Base-by-base conservation (phyloP, 2,329 filamentous ascomycete genomes). In the Colletotrichum sp. region DNA sequence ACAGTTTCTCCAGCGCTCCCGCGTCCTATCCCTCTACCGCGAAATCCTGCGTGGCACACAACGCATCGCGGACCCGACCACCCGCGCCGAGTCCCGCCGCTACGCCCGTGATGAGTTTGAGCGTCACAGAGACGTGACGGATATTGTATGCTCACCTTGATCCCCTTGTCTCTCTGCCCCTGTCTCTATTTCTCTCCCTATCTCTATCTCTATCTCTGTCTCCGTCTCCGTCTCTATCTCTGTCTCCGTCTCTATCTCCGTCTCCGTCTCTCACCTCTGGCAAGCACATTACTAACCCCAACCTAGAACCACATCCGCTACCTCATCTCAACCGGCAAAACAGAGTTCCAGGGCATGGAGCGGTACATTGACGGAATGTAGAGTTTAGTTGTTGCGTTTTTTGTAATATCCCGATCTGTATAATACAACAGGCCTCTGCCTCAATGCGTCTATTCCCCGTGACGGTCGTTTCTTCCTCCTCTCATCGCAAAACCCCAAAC, bases 341-440 rank as follows among this genome's bases (percentile, higher is more conserved):
- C 91, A 30, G 89, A 93, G 81, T 93, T 92, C 91, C 90, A 93
- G 79, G 87, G 83, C 69, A 92, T 93, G 89, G 90, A 89, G 83
- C 85, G 89, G 78, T 90, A 90, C 84, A 89, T 91, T 81, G 84
- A 85, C 75, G 87, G 88, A 57, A 80, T 89, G 81, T 90, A 78
- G 72, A 59, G 69, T 70, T 44, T 55, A 10, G 28, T 75, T 36
- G 36, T 34, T 28, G 16, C 1, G 8, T 7, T 15, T 15, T n/a
- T 21, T 34, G 39, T 8, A 44, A n/a, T 65, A 34, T 76, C n/a
- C 24, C 21, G 55, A 59, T 16, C 30, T 70, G 64, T 77, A 76
- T 71, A 68, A 68, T 71, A 66, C 60, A 75, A 30, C 26, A 62
- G 62, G 60, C 59, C 44, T 8, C 3, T 59, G 21, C 28, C 13